Evolutionary conservation across 2,329 filamentous ascomycete species (phyloP).

Genomic region (Esteya vermicola): DNA sequence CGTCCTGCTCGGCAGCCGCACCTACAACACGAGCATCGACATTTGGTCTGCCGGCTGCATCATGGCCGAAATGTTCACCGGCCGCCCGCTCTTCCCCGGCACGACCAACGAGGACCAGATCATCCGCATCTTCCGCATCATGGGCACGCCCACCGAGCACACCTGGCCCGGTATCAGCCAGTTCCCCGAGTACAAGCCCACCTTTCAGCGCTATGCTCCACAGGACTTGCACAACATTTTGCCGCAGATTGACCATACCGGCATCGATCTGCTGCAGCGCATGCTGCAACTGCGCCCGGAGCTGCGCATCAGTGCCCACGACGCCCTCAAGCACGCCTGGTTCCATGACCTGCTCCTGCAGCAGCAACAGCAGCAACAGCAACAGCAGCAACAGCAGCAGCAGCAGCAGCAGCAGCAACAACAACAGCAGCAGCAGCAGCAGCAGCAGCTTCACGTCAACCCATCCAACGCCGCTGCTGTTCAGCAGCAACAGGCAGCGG

Average conservation of each 20-base stretch:
- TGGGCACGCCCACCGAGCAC: conserved; percentile 92
- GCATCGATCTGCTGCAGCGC: conserved; percentile 72
- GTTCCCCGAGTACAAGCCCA: conserved; percentile 95
- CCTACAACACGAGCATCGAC: conserved; percentile 99
- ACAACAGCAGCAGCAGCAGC: background rate
- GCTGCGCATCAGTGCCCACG: conserved; percentile 73
- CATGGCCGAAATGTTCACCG: conserved; percentile 99
- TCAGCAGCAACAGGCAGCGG: too few relatives aligned
- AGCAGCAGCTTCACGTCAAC: too few relatives aligned
- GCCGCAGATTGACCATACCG: conserved; percentile 75
- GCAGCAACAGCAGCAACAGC: conserved; percentile 1
- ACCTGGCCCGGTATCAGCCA: conserved; percentile 92
- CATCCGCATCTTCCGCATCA: conserved; percentile 91
- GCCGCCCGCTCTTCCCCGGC: conserved; percentile 85
- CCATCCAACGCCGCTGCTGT: too few relatives aligned
- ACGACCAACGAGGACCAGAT: conserved; percentile 98
- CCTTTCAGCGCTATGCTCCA: conserved; percentile 86
- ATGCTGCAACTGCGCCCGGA: conserved; percentile 93
- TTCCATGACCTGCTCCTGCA: conserved; percentile 58
- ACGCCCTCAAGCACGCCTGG: conserved; percentile 84
- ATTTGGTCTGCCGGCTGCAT: conserved; percentile 99
- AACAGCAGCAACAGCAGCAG: conserved; percentile 13
- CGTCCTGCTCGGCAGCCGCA: conserved; percentile 81
- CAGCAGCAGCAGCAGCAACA: conserved; percentile 1
- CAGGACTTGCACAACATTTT: conserved; percentile 79